Evolutionary conservation across 2,329 filamentous ascomycete genomes (phyloP), one percentile per base, ranked within the genome.

Genomic region (Aspergillus sp.): DNA sequence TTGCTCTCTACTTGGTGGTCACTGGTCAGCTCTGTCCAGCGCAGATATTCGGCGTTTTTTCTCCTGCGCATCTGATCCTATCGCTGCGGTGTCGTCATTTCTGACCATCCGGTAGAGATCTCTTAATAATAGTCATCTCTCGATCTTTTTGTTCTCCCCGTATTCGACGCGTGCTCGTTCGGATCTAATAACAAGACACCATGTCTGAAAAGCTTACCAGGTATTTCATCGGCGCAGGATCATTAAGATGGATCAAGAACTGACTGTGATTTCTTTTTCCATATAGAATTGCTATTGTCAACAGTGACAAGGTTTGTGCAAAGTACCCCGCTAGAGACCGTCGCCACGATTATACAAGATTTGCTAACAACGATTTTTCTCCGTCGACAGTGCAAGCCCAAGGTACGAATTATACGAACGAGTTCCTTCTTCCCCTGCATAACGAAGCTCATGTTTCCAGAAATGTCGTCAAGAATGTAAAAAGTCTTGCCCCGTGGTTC

Each of bases 401-500:
- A 90, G 80, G 86, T 87, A 76, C 61, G 68, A 19, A 29, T 39
- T 6, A 10, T 13, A 4, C 12, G 6, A 7, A 33, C 34, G 4
- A 6, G 10, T 26, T 42, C 12, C 8, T 13, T 4, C 2, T 34
- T 4, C 12, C 34, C 32, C 26, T 8, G 19, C 9, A 30, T 5
- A 30, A 37, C n/a, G 27, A 49, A 42, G 45, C 62, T 65, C 45
- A 62, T 48, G 7, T 39, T 50, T 57, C 54, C 62, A 90, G 86
- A 97, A 97, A 89, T 97, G 93, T 71, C 85, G 91, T 57, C 91
- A 96, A 76, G 93, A 98, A 73, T 98, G 93, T 80, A 97, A 97
- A 71, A 97, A 97, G 71, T 91, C 90, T 28, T 98, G 93, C 69
- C 90, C 94, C 28, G 93, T 98, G 51, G 93, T 98, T 57, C 88